Conservation (phyloP, 2,329 filamentous ascomycete genomes). For the Byssothecium circinans region DNA sequence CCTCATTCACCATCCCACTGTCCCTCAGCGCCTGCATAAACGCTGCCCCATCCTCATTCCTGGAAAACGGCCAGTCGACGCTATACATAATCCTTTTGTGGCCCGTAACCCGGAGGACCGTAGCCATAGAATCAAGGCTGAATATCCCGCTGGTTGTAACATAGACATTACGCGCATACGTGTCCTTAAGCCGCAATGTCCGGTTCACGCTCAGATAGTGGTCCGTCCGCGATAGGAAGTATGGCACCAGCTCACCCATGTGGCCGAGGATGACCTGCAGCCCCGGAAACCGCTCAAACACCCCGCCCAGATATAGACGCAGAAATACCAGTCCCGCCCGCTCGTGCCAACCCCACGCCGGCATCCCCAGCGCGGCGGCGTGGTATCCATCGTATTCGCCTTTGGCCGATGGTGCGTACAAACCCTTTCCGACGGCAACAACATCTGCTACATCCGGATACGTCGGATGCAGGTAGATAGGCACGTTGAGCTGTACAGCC, state of each 20-base stretch:
- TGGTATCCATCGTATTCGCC: too few species aligned
- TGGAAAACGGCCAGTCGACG: constrained; percentile 59
- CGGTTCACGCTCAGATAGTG: constrained; percentile 18
- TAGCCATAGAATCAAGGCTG: constrained; percentile 50
- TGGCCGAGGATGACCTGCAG: constrained; percentile 59
- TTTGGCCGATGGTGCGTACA: not conserved
- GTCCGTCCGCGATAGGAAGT: constrained; percentile 52
- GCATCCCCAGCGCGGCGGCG: constrained; percentile 12
- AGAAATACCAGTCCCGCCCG: constrained; percentile 53
- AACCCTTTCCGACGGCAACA: constrained; percentile 23
- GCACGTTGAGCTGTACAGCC: constrained; percentile 44
- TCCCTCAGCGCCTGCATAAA: constrained; percentile 53
- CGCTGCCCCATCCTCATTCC: constrained; percentile 50
- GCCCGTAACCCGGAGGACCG: constrained; percentile 44
- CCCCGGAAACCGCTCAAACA: constrained; percentile 57
- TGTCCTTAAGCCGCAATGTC: constrained; percentile 47
- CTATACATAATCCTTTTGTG: constrained; percentile 56
- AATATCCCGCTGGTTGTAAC: constrained; percentile 61
- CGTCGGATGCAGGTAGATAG: constrained; percentile 49
- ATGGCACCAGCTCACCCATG: constrained; percentile 59
- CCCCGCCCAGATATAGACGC: constrained; percentile 52
- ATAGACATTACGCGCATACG: constrained; percentile 58
- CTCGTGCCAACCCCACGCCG: constrained; percentile 53
- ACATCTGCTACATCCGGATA: constrained; percentile 43
- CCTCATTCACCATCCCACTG: constrained; percentile 52